phyloP scores from a whole-genome alignment of 2,329 filamentous ascomycete genomes.

The Aureobasidium sp. region DNA sequence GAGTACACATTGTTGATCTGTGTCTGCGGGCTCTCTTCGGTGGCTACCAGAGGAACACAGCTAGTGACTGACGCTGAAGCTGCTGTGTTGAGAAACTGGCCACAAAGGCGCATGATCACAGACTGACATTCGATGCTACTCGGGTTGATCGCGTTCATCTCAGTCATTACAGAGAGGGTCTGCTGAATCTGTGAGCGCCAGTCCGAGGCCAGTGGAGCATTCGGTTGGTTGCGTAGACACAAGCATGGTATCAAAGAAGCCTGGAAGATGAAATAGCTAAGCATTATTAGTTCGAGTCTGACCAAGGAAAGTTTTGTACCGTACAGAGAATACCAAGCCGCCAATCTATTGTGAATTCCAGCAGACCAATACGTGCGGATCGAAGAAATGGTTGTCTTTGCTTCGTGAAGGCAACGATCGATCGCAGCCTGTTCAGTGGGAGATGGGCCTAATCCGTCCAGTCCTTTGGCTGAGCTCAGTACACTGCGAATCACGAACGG shows the following conservation, averaged over 20 bases:
- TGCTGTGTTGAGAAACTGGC: constrained; percentile 24
- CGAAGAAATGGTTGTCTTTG: constrained; percentile 34
- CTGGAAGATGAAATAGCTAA: constrained; percentile 42
- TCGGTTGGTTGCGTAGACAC: constrained; percentile 40
- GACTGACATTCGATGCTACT: constrained; percentile 39
- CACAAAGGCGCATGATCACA: constrained; percentile 38
- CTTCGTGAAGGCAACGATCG: constrained; percentile 36
- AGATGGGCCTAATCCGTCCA: neutral
- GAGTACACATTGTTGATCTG: constrained; percentile 38
- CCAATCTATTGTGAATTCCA: constrained; percentile 34
- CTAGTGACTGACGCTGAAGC: neutral
- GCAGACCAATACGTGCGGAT: constrained; percentile 35
- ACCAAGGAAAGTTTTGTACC: neutral
- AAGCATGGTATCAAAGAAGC: constrained; percentile 43
- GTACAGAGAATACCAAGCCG: constrained; percentile 40
- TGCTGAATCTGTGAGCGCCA: constrained; percentile 38
- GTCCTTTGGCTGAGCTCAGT: neutral
- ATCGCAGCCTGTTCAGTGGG: constrained; percentile 22
- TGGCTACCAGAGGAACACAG: constrained; percentile 16
- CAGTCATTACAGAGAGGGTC: constrained; percentile 33
- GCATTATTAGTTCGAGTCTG: neutral
- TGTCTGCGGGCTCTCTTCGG: constrained; percentile 36
- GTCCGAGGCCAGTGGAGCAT: constrained; percentile 29
- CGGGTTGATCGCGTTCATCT: constrained; percentile 34
- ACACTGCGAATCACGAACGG: constrained; percentile 38